Evolutionary conservation across 2,329 filamentous ascomycete genomes (phyloP), one percentile per base, ranked within the genome.

Genomic region (Xylaria sp.): DNA sequence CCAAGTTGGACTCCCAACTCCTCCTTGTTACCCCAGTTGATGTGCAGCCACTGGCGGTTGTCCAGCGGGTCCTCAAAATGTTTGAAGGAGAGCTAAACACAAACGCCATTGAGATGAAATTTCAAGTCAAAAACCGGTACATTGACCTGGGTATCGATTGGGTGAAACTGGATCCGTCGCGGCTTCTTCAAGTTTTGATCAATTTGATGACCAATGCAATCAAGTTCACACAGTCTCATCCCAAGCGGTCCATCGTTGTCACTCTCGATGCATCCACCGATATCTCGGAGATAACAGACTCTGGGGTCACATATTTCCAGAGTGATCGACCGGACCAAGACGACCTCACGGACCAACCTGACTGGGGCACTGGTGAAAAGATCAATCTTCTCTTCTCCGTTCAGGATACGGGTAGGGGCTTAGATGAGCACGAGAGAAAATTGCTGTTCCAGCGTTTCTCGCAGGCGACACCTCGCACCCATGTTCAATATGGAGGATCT

Each of bases 61-160:
- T 93, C 1, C 87, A 91, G 71, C 84, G 89, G 41, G 90, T 91
- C 1, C 80, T 93, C 52, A 93, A 92, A 78, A 93, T 95, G 89
- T 94, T 94, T 74, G 91, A 94, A 79, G 86, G 90, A 9, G 92
- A 95, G 77, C 81, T 95, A 15, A 85, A 88, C 55, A 90, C 90
- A 8, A 91, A 92, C 67, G 89, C 90, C 52, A 94, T 95, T 69
- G 85, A 88, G 62, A 88, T 94, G 79, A 86, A 89, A 48, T 92
- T 94, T 73, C 84, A 85, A 1, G 86, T 94, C 50, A 89, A 92
- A 73, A 85, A 90, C 54, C 90, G 90, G 0, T 93, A 92, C 77
- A 83, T 87, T 15, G 83, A 87, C 18, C 80, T 94, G 56, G 84
- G 84, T 2, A 83, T 94, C 39, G 88, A 92, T 70, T 93, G 91